Base-by-base conservation (phyloP, 2,329 filamentous ascomycete species). In the Endoconidiophora polonica region DNA sequence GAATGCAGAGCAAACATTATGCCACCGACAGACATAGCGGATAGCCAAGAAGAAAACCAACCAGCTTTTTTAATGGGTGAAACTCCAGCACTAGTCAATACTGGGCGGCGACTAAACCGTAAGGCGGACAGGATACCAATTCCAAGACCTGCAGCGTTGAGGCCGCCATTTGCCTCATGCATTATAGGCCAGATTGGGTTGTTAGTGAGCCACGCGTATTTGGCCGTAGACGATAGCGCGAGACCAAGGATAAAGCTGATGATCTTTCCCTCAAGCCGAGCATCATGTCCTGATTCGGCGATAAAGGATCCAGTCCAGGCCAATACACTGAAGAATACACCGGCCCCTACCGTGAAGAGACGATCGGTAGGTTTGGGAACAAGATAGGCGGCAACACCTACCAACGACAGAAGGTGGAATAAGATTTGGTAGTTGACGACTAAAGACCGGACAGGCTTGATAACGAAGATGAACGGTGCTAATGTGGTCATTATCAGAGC, bases 161-260 rank as follows among this genome's bases (percentile, higher is more conserved):
- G 88, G 2, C 91, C 91, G 37, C 91, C 91, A 62, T 94, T 98
- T 6, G 73, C 76, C 26, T 79, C 77, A 62, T 95, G 83, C 76
- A 96, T 84, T 55, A 91, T 83, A 0, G 91, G 88, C 91, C 91
- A 98, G 54, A 96, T 78, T 0, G 91, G 91, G 62, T 98, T 98
- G 65, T 94, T 96, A 18, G 90, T 95, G 61, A 81, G 76, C 72
- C 82, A 94, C 0, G 88, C 86, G 61, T 94, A 96, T 63, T 98
- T 98, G 58, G 86, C 79, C 48, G 94, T 74, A 54, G 81, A 86
- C 1, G 90, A 96, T 55, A 86, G 72, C 52, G 95, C 75, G 50
- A 98, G 68, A 26, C 91, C 91, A 50, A 88, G 72, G 39, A 76
- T 71, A 73, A 86, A 94, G 0, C 86, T 86, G 33, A 86, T 71